Percentiles rank a stretch among this genome's conserved stretches.
These are phyloP conservation scores for Dactylellina leptospora DNA, from an alignment of 2,329 filamentous ascomycete genomes.

Conservation along the genomic window DNA sequence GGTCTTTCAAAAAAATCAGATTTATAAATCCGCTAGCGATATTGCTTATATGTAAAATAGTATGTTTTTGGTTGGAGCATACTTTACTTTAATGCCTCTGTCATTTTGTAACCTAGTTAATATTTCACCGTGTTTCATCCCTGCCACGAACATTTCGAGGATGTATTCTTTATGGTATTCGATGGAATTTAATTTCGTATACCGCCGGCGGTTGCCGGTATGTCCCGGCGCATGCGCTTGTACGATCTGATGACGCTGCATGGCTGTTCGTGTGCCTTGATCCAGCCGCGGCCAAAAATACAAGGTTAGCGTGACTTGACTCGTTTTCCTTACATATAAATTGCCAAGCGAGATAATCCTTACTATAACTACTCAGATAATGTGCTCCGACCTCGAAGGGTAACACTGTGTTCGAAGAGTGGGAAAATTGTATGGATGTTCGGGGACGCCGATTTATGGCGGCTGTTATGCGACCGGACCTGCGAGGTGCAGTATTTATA, in stretches of 20 bases:
- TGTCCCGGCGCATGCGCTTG: neutral
- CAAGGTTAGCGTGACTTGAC: too few species aligned
- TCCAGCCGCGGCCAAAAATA: too few species aligned
- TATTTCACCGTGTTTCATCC: neutral
- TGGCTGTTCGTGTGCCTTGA: neutral
- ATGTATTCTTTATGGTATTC: constrained; percentile 9
- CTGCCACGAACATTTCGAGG: neutral
- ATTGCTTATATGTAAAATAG: neutral
- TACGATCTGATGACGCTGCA: neutral
- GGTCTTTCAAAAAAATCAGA: neutral
- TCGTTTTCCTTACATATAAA: too few species aligned
- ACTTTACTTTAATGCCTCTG: neutral
- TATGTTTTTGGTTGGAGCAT: too few species aligned
- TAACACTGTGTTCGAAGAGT: too few species aligned
- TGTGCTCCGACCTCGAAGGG: too few species aligned
- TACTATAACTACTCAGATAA: too few species aligned
- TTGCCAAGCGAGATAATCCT: too few species aligned
- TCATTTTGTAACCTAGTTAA: neutral
- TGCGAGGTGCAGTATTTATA: too few species aligned
- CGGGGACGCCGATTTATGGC: too few species aligned
- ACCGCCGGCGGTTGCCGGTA: neutral
- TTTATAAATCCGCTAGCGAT: neutral
- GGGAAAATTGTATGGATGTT: too few species aligned
- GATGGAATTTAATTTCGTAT: neutral
- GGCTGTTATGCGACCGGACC: too few species aligned